These are phyloP conservation scores for Bruguiera sexangula DNA, from an alignment of 345 rosid species.

Conservation along the genomic window DNA sequence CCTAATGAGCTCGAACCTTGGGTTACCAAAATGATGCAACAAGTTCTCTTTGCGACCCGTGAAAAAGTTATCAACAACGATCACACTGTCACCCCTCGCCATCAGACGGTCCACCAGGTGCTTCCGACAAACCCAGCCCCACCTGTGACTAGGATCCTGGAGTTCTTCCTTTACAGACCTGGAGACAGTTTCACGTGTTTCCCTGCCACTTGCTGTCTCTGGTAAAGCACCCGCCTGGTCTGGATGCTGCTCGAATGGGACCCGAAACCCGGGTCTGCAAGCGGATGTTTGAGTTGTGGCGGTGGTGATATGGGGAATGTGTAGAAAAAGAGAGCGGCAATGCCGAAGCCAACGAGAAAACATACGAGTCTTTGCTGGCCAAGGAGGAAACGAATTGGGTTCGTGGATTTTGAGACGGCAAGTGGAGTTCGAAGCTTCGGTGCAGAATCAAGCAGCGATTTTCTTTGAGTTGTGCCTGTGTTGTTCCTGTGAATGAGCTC, in stretches of 20 bases:
- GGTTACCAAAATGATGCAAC: slow-evolving; percentile 68
- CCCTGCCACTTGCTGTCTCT: slow-evolving; percentile 5
- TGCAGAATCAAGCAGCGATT: slow-evolving; percentile 1
- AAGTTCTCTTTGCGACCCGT: slow-evolving; percentile 73
- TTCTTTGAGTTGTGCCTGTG: background rate
- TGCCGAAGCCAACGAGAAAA: slow-evolving; percentile 55
- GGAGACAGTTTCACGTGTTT: slow-evolving; percentile 38
- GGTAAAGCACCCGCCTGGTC: slow-evolving; percentile 31
- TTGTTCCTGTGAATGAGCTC: slow-evolving; percentile 26
- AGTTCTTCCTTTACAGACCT: slow-evolving; percentile 50
- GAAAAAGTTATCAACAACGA: slow-evolving; percentile 74
- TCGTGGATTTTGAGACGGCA: background rate
- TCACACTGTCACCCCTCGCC: slow-evolving; percentile 68
- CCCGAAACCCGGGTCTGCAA: slow-evolving; percentile 16
- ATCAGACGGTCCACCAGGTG: slow-evolving; percentile 80
- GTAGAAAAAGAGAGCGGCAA: slow-evolving; percentile 57
- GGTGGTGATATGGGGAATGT: slow-evolving; percentile 29
- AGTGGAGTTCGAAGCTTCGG: background rate
- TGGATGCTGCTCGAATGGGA: slow-evolving; percentile 14
- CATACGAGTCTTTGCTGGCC: slow-evolving; percentile 52
- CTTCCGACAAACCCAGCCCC: slow-evolving; percentile 93
- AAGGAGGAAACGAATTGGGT: slow-evolving; percentile 43
- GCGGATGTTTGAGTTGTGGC: background rate
- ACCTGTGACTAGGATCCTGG: slow-evolving; percentile 67
- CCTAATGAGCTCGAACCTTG: slow-evolving; percentile 66